phyloP scores from a whole-genome alignment of 148 eudicot genomes.

The Tetragonia tetragonoides region DNA sequence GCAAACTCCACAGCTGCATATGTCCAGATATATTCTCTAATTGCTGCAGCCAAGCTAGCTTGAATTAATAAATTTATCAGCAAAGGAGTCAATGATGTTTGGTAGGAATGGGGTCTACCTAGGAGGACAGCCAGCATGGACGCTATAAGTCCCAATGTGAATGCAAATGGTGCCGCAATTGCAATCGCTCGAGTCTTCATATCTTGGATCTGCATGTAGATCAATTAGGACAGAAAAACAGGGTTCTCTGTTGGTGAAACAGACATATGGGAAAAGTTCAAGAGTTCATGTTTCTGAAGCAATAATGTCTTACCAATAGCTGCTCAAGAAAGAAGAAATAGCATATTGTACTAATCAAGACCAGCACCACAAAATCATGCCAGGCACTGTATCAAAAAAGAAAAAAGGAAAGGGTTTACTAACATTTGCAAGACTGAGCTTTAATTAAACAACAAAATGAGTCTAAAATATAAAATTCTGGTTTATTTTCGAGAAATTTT shows the following conservation, averaged over 20 bases:
- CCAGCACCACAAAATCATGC: slow-evolving; percentile 95
- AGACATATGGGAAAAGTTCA: neutral
- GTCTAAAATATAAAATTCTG: neutral
- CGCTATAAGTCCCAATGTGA: slow-evolving; percentile 58
- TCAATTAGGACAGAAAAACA: neutral
- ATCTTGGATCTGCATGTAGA: slow-evolving; percentile 47
- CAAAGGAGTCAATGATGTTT: neutral
- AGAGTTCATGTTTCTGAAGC: neutral
- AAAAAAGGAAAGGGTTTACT: neutral
- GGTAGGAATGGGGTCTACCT: slow-evolving; percentile 41
- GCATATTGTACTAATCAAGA: slow-evolving; percentile 80
- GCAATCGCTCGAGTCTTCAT: slow-evolving; percentile 64
- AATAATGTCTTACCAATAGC: slow-evolving; percentile 58
- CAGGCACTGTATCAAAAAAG: slow-evolving; percentile 58
- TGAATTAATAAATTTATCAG: neutral
- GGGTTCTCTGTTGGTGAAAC: neutral
- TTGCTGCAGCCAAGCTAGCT: slow-evolving; percentile 54
- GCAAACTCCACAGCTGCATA: slow-evolving; percentile 91
- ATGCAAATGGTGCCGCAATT: slow-evolving; percentile 82
- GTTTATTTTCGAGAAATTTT: neutral
- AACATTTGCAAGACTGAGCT: neutral
- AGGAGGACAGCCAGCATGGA: slow-evolving; percentile 69
- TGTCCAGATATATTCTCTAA: slow-evolving; percentile 80
- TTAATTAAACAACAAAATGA: neutral
- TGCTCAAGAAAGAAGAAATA: slow-evolving; percentile 97